Evolutionary conservation across 257 asterid genomes (phyloP).

Genomic region (Thymus quinquecostatus): DNA sequence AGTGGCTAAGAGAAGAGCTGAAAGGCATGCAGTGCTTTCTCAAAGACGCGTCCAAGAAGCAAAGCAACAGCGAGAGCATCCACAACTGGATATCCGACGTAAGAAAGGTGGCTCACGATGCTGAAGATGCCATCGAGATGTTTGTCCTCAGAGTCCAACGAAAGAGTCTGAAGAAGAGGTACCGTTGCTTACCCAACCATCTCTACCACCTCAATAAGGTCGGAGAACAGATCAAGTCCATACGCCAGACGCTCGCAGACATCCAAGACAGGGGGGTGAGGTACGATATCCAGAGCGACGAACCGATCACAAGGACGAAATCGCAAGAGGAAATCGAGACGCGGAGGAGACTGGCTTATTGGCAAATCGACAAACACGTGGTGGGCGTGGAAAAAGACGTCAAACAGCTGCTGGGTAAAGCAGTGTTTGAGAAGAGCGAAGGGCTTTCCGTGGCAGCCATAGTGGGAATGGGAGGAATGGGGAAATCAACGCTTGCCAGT

Average conservation of each 20-base stretch:
- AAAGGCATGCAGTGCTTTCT: no score
- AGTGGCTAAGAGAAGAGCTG: no score
- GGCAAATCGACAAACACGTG: background rate
- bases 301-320: no score
- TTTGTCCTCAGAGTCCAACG: no score
- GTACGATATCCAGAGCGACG: no score
- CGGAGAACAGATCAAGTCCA: background rate
- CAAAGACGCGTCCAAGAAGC: no score
- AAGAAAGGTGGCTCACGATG: no score
- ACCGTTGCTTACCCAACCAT: background rate
- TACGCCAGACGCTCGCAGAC: background rate
- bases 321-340: background rate
- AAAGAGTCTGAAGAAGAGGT: no score
- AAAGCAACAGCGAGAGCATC: no score
- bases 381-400: slow-evolving; percentile 25
- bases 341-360: background rate
- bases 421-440: slow-evolving; percentile 5
- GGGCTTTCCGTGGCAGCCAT: slow-evolving; percentile 12
- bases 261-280: no score
- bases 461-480: slow-evolving; percentile 27
- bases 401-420: background rate
- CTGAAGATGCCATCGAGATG: no score
- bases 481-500: slow-evolving; percentile 34
- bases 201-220: background rate
- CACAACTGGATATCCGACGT: no score